These are phyloP conservation scores for Salix brachista DNA, from an alignment of 345 rosid species.

Conservation along the genomic window DNA sequence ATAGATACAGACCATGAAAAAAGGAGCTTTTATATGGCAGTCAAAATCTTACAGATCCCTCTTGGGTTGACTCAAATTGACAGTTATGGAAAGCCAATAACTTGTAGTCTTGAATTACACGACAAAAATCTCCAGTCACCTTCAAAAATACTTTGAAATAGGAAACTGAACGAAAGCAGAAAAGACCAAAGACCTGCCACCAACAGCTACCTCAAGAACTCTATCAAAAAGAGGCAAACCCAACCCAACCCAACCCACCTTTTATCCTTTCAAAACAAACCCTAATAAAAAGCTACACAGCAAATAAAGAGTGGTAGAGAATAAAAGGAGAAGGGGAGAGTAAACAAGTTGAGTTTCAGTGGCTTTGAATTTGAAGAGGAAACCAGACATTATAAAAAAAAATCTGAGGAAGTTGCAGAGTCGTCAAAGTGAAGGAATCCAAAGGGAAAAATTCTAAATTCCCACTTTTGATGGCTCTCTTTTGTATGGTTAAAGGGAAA, in stretches of 20 bases:
- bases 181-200: slow-evolving; percentile 27
- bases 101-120: background rate
- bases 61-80: background rate
- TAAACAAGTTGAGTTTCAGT: slow-evolving; percentile 19
- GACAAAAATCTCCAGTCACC: slow-evolving; percentile 6
- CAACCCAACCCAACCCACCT: slow-evolving; percentile 39
- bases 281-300: slow-evolving; percentile 4
- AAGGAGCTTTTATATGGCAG: background rate
- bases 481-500: slow-evolving; percentile 64
- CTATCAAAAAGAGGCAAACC: slow-evolving; percentile 25
- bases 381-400: slow-evolving; percentile 20
- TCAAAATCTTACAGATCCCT: slow-evolving; percentile 18
- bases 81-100: background rate
- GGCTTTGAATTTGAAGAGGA: slow-evolving; percentile 25
- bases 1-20: background rate
- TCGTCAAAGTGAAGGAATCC: slow-evolving; percentile 40
- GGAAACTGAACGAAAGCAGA: slow-evolving; percentile 4
- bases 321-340: background rate
- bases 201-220: slow-evolving; percentile 30
- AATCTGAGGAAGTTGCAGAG: slow-evolving; percentile 9
- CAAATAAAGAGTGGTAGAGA: background rate
- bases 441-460: slow-evolving; percentile 31
- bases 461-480: slow-evolving; percentile 36
- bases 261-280: slow-evolving; percentile 16
- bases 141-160: background rate